Evolutionary conservation across 179 eudicot species (phyloP).

Genomic region (Spinacia oleracea): DNA sequence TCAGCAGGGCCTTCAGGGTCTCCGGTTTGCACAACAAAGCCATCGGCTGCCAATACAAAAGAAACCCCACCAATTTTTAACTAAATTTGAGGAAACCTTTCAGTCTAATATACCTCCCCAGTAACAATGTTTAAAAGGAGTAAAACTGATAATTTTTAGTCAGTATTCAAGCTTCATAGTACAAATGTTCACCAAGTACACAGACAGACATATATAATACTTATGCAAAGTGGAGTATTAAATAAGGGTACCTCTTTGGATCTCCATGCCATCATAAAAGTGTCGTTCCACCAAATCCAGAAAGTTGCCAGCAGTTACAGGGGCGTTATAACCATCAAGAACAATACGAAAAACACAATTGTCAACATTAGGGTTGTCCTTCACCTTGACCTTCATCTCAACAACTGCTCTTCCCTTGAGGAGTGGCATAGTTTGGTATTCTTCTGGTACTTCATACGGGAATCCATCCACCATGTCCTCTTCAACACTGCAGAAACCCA

Average conservation of each 20-base stretch:
- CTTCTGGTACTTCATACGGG: slow-evolving; percentile 97
- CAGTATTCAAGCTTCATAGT: too few species aligned
- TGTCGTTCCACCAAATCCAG: slow-evolving; percentile 91
- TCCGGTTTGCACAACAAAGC: slow-evolving; percentile 99
- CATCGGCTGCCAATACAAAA: slow-evolving; percentile 68
- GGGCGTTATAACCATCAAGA: slow-evolving; percentile 96
- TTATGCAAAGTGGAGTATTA: neutral
- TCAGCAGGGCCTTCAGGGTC: slow-evolving; percentile 99
- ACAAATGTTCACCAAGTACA: too few species aligned
- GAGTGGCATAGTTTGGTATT: slow-evolving; percentile 77
- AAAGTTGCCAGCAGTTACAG: slow-evolving; percentile 95
- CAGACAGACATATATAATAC: too few species aligned
- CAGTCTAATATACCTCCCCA: neutral
- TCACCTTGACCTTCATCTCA: slow-evolving; percentile 98
- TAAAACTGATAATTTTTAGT: neutral
- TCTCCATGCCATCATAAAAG: slow-evolving; percentile 99
- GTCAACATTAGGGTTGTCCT: slow-evolving; percentile 91
- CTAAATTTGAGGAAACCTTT: neutral
- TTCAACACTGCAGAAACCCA: slow-evolving; percentile 99
- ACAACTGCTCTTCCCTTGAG: slow-evolving; percentile 96
- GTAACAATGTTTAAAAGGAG: neutral
- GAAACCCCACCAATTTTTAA: neutral
- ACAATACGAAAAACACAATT: slow-evolving; percentile 86
- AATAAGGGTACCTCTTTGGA: slow-evolving; percentile 70
- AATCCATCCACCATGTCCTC: slow-evolving; percentile 99